A percentile compares a stretch with the other conserved stretches of the same genome.
phyloP scores from a whole-genome alignment of 495 filamentous ascomycete species.

The Beverwykella pulmonaria region DNA sequence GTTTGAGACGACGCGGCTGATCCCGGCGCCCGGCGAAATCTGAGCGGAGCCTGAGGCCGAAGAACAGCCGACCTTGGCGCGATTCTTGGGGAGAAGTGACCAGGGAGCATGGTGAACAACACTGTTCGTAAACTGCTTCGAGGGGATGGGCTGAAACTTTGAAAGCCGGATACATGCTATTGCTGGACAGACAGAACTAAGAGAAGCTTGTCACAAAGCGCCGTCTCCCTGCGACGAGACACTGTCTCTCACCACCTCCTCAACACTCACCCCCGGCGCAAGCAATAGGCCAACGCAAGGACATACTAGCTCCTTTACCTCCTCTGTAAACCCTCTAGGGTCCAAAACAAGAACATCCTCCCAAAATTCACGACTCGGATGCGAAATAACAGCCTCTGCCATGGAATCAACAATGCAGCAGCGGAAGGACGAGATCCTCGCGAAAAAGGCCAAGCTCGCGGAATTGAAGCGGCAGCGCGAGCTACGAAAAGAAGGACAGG shows the following conservation, averaged over 20 bases:
- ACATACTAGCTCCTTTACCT: not conserved
- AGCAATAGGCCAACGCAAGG: not conserved
- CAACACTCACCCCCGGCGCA: not conserved
- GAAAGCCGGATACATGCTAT: not conserved
- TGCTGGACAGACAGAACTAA: not conserved
- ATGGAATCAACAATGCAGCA: conserved; percentile 65
- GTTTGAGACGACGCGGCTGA: conserved; percentile 18
- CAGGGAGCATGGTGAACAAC: not conserved
- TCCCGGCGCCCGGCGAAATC: conserved; percentile 23
- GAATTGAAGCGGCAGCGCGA: conserved; percentile 93
- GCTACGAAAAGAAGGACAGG: conserved; percentile 71
- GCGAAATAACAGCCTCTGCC: not conserved
- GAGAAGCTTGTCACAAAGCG: not conserved
- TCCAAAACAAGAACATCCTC: no score
- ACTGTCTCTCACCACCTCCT: not conserved
- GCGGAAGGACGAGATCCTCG: conserved; percentile 89
- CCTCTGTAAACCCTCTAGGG: not conserved
- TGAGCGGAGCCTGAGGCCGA: not conserved
- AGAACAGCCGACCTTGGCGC: conserved; percentile 12
- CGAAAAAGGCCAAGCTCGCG: conserved; percentile 90
- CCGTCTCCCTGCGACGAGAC: conserved; percentile 3
- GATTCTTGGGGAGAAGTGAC: conserved; percentile 1
- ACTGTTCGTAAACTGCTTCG: not conserved
- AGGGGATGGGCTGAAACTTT: not conserved
- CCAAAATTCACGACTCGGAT: no score